A percentile compares a stretch with the other conserved stretches of the same genome.
Conservation (phyloP, 495 filamentous ascomycete species). For the Aspergillus cavernicola region DNA sequence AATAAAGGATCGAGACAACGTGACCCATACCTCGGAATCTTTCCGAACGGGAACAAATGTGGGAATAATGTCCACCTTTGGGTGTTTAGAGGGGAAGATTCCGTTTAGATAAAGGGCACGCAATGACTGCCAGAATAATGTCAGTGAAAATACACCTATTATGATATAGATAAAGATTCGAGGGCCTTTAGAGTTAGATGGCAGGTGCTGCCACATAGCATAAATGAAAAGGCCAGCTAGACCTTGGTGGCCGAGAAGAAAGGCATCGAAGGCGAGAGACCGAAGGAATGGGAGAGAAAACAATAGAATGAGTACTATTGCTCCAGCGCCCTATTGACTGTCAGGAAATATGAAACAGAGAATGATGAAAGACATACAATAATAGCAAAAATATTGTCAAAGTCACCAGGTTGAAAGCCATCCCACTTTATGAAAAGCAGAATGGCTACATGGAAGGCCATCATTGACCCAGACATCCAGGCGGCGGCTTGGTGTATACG, state of each 20-base stretch:
- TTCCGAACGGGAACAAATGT: too few species aligned
- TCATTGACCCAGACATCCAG: too few species aligned
- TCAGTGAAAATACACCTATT: constrained; percentile 21
- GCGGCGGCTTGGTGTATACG: too few species aligned
- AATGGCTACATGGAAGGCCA: too few species aligned
- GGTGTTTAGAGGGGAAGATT: constrained; percentile 17
- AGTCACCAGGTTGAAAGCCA: too few species aligned
- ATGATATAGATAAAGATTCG: constrained; percentile 28
- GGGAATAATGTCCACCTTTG: constrained; percentile 5
- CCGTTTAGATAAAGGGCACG: constrained; percentile 25
- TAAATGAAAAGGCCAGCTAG: constrained; percentile 25
- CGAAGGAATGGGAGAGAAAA: constrained; percentile 22
- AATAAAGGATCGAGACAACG: constrained; percentile 12
- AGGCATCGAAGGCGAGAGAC: constrained; percentile 29
- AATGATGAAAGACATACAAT: constrained; percentile 11
- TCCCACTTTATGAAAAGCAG: too few species aligned
- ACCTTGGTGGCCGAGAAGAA: constrained; percentile 29
- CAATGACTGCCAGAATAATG: constrained; percentile 16
- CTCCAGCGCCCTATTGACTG: constrained; percentile 9
- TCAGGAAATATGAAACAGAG: constrained; percentile 3
- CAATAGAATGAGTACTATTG: constrained; percentile 17
- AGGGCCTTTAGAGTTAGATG: not conserved
- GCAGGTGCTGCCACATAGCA: constrained; percentile 24
- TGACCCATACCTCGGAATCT: not conserved
- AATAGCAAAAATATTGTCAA: constrained; percentile 9